A percentile compares a stretch with the other conserved stretches of the same genome.
These are phyloP conservation scores for Noccaea caerulescens DNA, from an alignment of 345 rosid species.

Conservation along the genomic window DNA sequence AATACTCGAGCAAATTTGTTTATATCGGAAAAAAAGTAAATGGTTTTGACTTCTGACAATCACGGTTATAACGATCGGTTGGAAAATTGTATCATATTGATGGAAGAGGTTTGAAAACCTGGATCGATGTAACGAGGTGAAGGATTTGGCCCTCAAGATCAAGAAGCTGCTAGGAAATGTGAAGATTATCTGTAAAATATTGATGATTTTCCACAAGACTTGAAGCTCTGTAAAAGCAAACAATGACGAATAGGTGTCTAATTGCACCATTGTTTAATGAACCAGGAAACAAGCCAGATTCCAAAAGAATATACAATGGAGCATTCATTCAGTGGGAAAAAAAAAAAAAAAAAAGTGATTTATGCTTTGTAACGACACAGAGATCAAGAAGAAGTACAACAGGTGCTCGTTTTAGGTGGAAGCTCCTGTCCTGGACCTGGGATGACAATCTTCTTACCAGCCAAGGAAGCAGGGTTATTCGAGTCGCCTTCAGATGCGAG, in stretches of 20 bases:
- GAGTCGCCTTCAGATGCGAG: conserved; percentile 62
- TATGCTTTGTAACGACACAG: conserved; percentile 14
- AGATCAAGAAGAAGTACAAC: conserved; percentile 61
- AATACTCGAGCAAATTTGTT: no score
- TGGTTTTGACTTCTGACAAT: no score
- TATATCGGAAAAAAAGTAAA: no score
- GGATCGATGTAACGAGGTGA: no score
- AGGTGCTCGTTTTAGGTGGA: conserved; percentile 59
- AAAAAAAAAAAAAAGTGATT: neutral
- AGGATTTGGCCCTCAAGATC: no score
- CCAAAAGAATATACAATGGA: conserved; percentile 41
- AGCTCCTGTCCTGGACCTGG: conserved; percentile 76
- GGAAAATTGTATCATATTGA: no score
- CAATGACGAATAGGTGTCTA: conserved; percentile 10
- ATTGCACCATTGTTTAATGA: conserved; percentile 40
- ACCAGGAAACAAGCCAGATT: conserved; percentile 32
- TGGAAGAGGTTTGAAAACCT: no score
- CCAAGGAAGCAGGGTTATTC: conserved; percentile 55
- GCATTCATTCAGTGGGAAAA: neutral
- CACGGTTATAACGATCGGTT: no score
- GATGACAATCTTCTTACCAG: conserved; percentile 70
- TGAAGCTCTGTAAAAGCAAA: no score
- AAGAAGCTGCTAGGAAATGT: no score
- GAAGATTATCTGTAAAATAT: no score
- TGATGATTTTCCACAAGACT: no score